A percentile compares a stretch with the other conserved stretches of the same genome.
Conservation (phyloP, 2,329 filamentous ascomycete species). For the Aspergillus phoenicis region DNA sequence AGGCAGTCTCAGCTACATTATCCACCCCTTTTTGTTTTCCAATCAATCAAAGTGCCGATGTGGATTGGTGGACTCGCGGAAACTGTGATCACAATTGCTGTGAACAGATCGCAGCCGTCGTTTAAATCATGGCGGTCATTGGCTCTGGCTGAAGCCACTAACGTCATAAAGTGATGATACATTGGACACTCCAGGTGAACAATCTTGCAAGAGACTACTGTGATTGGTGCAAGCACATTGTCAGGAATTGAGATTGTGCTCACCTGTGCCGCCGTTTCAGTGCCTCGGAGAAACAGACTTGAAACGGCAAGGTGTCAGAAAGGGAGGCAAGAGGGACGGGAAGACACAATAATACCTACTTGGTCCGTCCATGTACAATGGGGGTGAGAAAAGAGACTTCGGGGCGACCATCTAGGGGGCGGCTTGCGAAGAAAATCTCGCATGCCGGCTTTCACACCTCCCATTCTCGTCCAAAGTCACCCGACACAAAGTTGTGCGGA, state of each 20-base stretch:
- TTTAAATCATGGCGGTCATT: constrained; percentile 1
- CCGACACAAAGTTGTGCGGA: not conserved
- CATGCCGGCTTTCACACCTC: constrained; percentile 1
- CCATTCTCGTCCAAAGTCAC: constrained; percentile 1
- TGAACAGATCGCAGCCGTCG: not conserved
- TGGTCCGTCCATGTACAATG: not conserved
- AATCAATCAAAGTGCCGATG: not conserved
- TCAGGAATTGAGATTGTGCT: not conserved
- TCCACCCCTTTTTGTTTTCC: not conserved
- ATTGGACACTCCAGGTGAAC: not conserved
- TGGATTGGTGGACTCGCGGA: not conserved
- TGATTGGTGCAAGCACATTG: constrained; percentile 3
- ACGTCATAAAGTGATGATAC: constrained; percentile 6
- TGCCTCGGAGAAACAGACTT: constrained; percentile 14
- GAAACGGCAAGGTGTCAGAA: constrained; percentile 20
- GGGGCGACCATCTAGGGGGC: constrained; percentile 3
- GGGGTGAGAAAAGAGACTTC: not conserved
- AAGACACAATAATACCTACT: not conserved
- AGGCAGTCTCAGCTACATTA: not conserved
- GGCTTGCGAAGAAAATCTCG: constrained; percentile 6
- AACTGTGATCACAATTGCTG: not conserved
- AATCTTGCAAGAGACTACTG: not conserved
- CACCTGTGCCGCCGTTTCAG: constrained; percentile 7
- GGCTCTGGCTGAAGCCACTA: constrained; percentile 8
- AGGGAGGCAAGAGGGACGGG: constrained; percentile 6